These are phyloP conservation scores for Colletotrichum musicola DNA, from an alignment of 2,329 filamentous ascomycete genomes.

Conservation along the genomic window DNA sequence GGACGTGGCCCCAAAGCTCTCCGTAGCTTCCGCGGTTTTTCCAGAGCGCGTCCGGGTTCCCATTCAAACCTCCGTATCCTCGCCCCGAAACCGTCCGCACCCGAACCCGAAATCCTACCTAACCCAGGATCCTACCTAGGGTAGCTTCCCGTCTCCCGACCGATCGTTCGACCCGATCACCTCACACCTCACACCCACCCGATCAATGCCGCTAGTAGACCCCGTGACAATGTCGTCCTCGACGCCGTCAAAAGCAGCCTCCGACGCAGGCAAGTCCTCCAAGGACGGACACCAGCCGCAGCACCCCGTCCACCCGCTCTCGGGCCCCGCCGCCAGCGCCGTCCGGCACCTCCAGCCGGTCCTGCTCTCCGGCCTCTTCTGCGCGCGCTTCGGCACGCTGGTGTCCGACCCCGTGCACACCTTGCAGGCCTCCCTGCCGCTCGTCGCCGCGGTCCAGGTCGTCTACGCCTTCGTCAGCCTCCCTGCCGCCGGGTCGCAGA, in stretches of 20 bases:
- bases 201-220: constrained; percentile 50
- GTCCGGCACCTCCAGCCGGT: constrained; percentile 77
- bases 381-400: constrained; percentile 73
- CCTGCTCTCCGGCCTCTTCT: constrained; percentile 74
- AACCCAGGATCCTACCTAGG: too few species aligned
- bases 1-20: constrained; percentile 8
- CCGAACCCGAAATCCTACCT: constrained; percentile 20
- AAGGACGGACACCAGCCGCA: constrained; percentile 45
- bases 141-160: constrained; percentile 6
- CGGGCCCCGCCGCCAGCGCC: constrained; percentile 55
- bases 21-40: constrained; percentile 29
- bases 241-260: constrained; percentile 45
- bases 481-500: constrained; percentile 67
- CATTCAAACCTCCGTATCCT: constrained; percentile 1
- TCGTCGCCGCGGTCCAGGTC: constrained; percentile 74
- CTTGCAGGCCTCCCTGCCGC: constrained; percentile 71
- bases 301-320: constrained; percentile 53
- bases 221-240: constrained; percentile 55
- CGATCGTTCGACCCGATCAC: constrained; percentile 23
- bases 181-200: background rate
- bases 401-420: constrained; percentile 77
- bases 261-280: constrained; percentile 46
- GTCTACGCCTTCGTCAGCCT: constrained; percentile 73
- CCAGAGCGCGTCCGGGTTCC: constrained; percentile 30
- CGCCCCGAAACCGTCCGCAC: background rate